Evolutionary conservation across 371 early-diverging fungal species (phyloP).

Genomic region (Entomophthora muscae): DNA sequence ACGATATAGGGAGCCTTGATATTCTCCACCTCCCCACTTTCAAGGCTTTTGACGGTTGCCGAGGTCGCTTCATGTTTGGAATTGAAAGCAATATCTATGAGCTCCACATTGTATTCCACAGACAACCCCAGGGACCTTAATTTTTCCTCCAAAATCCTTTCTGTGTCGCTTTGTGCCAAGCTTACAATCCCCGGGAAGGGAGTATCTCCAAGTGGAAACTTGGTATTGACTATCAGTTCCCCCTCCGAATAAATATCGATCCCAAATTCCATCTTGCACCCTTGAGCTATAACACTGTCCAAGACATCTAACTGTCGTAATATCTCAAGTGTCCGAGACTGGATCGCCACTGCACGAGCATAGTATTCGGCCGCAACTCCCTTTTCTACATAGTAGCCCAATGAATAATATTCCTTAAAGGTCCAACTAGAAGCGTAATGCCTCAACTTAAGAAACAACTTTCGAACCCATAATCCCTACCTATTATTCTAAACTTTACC

Average conservation of each 20-base stretch:
- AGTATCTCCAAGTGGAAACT: not conserved
- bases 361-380: not conserved
- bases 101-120: conserved; percentile 5
- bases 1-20: conserved; percentile 15
- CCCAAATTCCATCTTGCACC: not conserved
- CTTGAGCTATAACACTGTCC: not conserved
- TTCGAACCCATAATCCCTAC: not conserved
- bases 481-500: not conserved
- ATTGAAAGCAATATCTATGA: not conserved
- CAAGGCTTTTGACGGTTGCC: not conserved
- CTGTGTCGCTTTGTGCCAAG: not conserved
- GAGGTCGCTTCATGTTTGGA: not conserved
- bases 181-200: conserved; percentile 3
- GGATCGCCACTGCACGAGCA: conserved; percentile 3
- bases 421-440: no score
- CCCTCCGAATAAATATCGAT: not conserved
- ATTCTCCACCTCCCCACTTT: conserved; percentile 8
- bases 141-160: conserved; percentile 1
- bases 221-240: not conserved
- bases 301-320: not conserved
- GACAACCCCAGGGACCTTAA: conserved; percentile 4
- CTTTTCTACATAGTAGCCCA: not conserved
- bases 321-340: not conserved
- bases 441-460: no score
- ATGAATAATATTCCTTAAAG: not conserved